These are phyloP conservation scores for Escovopsis sp. DNA, from an alignment of 2,329 filamentous ascomycete species.

Conservation along the genomic window DNA sequence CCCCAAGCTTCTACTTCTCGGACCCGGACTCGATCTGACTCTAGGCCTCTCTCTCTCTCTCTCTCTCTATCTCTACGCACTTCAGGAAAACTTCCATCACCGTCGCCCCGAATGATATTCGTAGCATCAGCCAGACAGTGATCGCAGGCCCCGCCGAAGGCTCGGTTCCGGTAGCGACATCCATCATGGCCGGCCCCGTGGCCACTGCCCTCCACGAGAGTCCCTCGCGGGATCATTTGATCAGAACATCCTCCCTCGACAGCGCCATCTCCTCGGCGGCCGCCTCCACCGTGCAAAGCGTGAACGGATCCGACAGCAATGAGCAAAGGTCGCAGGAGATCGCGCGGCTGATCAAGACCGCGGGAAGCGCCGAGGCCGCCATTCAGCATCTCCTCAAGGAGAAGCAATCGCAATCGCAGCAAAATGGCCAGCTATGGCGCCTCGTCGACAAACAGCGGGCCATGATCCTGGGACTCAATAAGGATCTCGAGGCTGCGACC, in stretches of 20 bases:
- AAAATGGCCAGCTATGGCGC: conserved; percentile 88
- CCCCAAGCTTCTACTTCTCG: no score
- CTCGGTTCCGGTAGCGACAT: conserved; percentile 20
- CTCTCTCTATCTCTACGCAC: not conserved
- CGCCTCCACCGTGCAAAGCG: conserved; percentile 39
- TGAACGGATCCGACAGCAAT: conserved; percentile 39
- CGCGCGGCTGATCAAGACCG: conserved; percentile 61
- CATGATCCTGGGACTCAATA: conserved; percentile 87
- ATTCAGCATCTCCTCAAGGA: conserved; percentile 82
- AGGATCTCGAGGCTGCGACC: conserved; percentile 76
- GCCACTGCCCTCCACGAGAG: conserved; percentile 23
- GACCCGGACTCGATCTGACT: no score
- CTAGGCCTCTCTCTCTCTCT: not conserved
- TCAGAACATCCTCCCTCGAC: conserved; percentile 79
- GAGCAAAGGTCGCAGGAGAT: conserved; percentile 57
- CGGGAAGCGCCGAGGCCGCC: conserved; percentile 77
- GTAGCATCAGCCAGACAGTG: conserved; percentile 28
- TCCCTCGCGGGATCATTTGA: conserved; percentile 15
- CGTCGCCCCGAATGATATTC: conserved; percentile 31
- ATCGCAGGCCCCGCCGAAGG: conserved; percentile 27
- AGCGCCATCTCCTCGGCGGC: conserved; percentile 69
- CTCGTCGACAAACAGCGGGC: conserved; percentile 90
- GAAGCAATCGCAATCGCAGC: conserved; percentile 73
- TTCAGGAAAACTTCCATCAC: conserved; percentile 12
- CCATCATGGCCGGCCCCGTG: conserved; percentile 33